A percentile compares a stretch with the other conserved stretches of the same genome.
Conservation (phyloP, 805 yeast species). For the Myxozyma neglecta region DNA sequence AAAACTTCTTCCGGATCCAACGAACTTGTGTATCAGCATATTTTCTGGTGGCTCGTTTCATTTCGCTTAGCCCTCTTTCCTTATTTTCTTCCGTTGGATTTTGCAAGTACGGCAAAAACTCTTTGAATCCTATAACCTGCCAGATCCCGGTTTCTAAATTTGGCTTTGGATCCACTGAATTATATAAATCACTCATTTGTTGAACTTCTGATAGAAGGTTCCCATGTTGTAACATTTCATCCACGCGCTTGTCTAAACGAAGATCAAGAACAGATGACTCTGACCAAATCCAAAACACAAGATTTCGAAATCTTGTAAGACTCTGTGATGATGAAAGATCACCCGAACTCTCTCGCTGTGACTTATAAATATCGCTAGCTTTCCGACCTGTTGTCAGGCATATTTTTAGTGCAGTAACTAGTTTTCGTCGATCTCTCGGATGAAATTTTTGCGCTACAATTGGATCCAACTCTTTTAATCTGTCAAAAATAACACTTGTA, state of each 20-base stretch:
- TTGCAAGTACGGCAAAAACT: slow-evolving; percentile 70
- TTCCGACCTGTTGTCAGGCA: slow-evolving; percentile 62
- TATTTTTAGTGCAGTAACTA: slow-evolving; percentile 79
- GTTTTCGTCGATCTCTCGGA: slow-evolving; percentile 81
- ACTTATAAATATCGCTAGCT: slow-evolving; percentile 69
- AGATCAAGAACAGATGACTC: slow-evolving; percentile 55
- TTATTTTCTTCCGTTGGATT: slow-evolving; percentile 36
- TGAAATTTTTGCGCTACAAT: slow-evolving; percentile 76
- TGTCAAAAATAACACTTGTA: slow-evolving; percentile 43
- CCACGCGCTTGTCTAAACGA: slow-evolving; percentile 78
- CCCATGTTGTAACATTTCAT: slow-evolving; percentile 72
- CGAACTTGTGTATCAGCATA: slow-evolving; percentile 87
- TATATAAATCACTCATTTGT: slow-evolving; percentile 51
- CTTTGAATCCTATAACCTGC: slow-evolving; percentile 95
- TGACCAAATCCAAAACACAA: slow-evolving; percentile 82
- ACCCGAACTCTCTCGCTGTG: slow-evolving; percentile 48
- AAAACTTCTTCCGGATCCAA: slow-evolving; percentile 77
- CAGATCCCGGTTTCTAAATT: slow-evolving; percentile 74
- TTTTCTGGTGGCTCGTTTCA: slow-evolving; percentile 82
- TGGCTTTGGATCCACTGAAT: slow-evolving; percentile 41
- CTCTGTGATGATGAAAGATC: neutral
- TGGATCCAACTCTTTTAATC: slow-evolving; percentile 63
- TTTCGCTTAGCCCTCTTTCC: slow-evolving; percentile 58
- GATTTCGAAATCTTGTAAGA: slow-evolving; percentile 34
- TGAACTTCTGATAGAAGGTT: slow-evolving; percentile 64